These are phyloP conservation scores for Lipomyces anomalus DNA, from an alignment of 805 yeast species.

Conservation along the genomic window DNA sequence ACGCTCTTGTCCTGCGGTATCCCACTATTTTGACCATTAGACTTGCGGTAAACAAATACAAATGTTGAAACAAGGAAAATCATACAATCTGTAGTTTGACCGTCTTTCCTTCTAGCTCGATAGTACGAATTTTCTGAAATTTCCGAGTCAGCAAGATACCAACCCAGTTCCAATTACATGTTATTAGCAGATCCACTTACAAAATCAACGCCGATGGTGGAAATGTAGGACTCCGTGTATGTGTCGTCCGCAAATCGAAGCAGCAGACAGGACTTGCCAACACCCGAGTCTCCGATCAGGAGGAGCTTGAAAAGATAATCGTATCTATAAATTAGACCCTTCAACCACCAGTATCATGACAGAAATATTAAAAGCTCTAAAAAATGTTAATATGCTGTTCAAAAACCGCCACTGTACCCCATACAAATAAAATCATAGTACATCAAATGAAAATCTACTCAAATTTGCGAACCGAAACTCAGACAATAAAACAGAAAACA, in stretches of 20 bases:
- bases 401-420: too few species aligned
- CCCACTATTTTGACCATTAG: conserved; percentile 51
- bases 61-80: conserved; percentile 1
- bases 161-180: too few species aligned
- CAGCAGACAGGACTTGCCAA: conserved; percentile 92
- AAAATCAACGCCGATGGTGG: conserved; percentile 97
- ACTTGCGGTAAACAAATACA: not conserved
- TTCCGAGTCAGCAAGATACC: not conserved
- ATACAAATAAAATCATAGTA: too few species aligned
- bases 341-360: not conserved
- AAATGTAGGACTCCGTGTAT: conserved; percentile 92
- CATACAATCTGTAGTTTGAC: conserved; percentile 80
- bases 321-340: conserved; percentile 75
- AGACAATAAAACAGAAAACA: not conserved
- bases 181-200: conserved; percentile 12
- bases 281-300: conserved; percentile 97
- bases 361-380: not conserved
- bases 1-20: conserved; percentile 98
- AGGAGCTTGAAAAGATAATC: conserved; percentile 92
- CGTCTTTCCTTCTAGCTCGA: conserved; percentile 91
- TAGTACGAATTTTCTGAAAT: conserved; percentile 43
- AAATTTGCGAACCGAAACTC: too few species aligned
- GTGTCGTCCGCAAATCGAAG: conserved; percentile 96
- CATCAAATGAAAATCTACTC: too few species aligned
- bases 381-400: too few species aligned